Evolutionary conservation across 441 rosid species (phyloP).

Genomic region (Brassica hybrid): DNA sequence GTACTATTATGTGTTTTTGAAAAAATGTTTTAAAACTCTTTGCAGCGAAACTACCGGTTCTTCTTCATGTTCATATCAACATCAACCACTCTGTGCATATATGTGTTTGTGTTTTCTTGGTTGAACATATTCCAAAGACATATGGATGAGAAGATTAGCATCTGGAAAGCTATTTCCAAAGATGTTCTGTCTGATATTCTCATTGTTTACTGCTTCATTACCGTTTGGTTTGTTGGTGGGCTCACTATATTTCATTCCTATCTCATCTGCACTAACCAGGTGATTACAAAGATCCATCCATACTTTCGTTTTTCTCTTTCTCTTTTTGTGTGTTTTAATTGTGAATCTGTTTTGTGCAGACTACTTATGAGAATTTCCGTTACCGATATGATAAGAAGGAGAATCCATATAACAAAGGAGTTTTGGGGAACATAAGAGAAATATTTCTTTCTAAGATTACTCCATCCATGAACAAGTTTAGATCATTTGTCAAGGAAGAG

Average conservation of each 20-base stretch:
- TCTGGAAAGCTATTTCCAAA: slow-evolving; percentile 73
- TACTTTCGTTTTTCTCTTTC: neutral
- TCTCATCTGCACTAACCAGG: slow-evolving; percentile 97
- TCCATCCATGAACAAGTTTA: slow-evolving; percentile 77
- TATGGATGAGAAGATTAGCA: slow-evolving; percentile 40
- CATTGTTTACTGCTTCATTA: slow-evolving; percentile 82
- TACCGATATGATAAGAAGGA: slow-evolving; percentile 90
- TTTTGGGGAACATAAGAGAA: slow-evolving; percentile 58
- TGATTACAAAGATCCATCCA: slow-evolving; percentile 32
- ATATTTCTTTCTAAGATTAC: slow-evolving; percentile 73
- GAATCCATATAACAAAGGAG: slow-evolving; percentile 79
- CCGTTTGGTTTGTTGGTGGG: slow-evolving; percentile 97
- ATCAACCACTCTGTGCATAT: slow-evolving; percentile 80
- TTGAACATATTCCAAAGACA: slow-evolving; percentile 57
- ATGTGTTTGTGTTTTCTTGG: slow-evolving; percentile 79
- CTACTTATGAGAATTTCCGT: slow-evolving; percentile 96
- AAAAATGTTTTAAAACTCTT: neutral
- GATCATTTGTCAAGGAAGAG: slow-evolving; percentile 70
- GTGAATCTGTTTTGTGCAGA: slow-evolving; percentile 54
- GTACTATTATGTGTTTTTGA: neutral
- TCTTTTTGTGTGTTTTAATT: slow-evolving; percentile 6
- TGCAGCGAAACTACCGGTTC: slow-evolving; percentile 93
- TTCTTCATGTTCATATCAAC: slow-evolving; percentile 93
- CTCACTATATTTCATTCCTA: slow-evolving; percentile 86
- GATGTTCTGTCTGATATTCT: slow-evolving; percentile 75